Percentiles rank a stretch among this genome's conserved stretches.
These are phyloP conservation scores for Phytophthora tubulina DNA, from an alignment of 352 stramenopile genomes.

Conservation along the genomic window DNA sequence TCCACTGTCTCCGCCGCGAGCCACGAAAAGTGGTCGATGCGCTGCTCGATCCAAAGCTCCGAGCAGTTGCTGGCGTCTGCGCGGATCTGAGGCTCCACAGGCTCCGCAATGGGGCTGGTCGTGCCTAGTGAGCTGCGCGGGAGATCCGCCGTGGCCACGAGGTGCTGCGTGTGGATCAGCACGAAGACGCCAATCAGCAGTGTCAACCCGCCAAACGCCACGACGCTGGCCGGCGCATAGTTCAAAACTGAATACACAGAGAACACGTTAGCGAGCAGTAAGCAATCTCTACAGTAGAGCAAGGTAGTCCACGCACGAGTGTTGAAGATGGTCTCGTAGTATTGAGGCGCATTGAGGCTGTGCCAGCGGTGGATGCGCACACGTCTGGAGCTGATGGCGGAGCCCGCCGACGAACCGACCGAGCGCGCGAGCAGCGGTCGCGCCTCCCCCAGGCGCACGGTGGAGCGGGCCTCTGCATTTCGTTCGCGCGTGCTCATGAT, in stretches of 20 bases:
- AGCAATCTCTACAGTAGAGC: not conserved
- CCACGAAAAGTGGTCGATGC: constrained; percentile 92
- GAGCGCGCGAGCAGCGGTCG: constrained; percentile 41
- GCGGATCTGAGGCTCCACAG: constrained; percentile 25
- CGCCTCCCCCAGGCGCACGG: constrained; percentile 20
- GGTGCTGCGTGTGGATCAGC: constrained; percentile 74
- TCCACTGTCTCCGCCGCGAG: constrained; percentile 41
- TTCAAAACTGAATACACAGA: constrained; percentile 29
- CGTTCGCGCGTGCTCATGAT: constrained; percentile 11
- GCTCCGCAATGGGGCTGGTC: constrained; percentile 9
- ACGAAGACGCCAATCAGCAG: constrained; percentile 73
- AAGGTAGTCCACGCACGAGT: constrained; percentile 26
- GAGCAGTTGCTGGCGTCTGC: constrained; percentile 81
- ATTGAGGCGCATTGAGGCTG: constrained; percentile 45
- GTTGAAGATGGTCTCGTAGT: constrained; percentile 48
- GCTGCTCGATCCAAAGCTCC: constrained; percentile 89
- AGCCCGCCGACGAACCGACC: constrained; percentile 36
- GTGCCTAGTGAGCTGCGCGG: constrained; percentile 48
- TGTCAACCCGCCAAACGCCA: constrained; percentile 54
- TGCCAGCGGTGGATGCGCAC: constrained; percentile 40
- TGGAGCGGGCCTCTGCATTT: not conserved
- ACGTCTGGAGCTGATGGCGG: constrained; percentile 37
- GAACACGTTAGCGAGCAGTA: constrained; percentile 5
- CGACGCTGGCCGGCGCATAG: constrained; percentile 58
- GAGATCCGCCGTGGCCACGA: constrained; percentile 56